Evolutionary conservation across 2,329 filamentous ascomycete genomes (phyloP).

Genomic region (Ascocoryne sarcoides): DNA sequence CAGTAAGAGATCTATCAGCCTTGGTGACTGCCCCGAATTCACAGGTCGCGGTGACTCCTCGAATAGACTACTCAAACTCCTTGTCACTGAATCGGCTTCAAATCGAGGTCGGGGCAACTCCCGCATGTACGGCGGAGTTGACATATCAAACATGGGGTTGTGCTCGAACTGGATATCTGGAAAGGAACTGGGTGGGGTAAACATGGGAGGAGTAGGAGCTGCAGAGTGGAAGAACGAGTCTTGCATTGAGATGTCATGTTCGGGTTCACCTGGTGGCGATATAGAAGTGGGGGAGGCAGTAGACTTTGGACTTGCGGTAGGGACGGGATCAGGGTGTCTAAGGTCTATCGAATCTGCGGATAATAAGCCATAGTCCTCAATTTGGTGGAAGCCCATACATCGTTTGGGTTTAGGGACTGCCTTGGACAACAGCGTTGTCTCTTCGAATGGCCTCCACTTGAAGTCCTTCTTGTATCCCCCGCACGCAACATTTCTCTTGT

Average conservation of each 20-base stretch:
- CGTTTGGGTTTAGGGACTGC: constrained; percentile 20
- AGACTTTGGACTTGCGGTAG: constrained; percentile 18
- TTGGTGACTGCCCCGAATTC: constrained; percentile 38
- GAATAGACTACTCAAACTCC: constrained; percentile 30
- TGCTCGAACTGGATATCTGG: constrained; percentile 22
- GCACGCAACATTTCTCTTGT: constrained; percentile 54
- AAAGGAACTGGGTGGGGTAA: constrained; percentile 6
- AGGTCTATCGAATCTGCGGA: constrained; percentile 17
- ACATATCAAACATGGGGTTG: constrained; percentile 26
- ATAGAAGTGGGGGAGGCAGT: constrained; percentile 18
- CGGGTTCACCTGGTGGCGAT: no score
- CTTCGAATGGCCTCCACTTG: constrained; percentile 65
- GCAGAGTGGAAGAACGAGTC: constrained; percentile 25
- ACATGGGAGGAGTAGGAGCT: constrained; percentile 18
- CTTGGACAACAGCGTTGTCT: constrained; percentile 45
- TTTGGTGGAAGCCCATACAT: constrained; percentile 12
- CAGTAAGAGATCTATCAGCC: constrained; percentile 38
- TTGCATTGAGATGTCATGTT: constrained; percentile 23
- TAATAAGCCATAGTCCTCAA: constrained; percentile 9
- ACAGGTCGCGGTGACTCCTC: constrained; percentile 29
- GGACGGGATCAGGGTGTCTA: constrained; percentile 12
- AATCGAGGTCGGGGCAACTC: constrained; percentile 23
- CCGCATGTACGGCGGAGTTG: constrained; percentile 22
- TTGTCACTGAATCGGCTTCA: constrained; percentile 29
- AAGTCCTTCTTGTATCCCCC: constrained; percentile 69